Evolutionary conservation across 306 rosid genomes (phyloP).

Genomic region (Quercus agrifolia): DNA sequence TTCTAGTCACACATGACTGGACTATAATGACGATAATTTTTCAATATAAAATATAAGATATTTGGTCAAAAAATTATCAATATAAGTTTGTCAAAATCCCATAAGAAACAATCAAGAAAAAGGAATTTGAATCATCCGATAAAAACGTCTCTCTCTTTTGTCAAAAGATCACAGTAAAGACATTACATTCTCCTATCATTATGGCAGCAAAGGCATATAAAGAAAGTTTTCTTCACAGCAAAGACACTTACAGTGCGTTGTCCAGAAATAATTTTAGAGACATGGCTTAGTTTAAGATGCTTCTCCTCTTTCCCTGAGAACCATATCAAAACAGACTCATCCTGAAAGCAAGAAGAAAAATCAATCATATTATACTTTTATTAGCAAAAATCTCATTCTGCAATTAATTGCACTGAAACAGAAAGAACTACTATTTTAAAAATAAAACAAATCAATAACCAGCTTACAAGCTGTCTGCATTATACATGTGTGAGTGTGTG

Average conservation of each 20-base stretch:
- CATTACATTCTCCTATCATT: conserved; percentile 1
- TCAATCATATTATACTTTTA: conserved; percentile 16
- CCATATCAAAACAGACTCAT: conserved; percentile 95
- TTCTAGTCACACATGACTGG: background rate
- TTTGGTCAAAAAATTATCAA: background rate
- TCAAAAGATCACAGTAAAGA: background rate
- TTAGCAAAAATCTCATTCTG: conserved; percentile 18
- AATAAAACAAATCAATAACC: background rate
- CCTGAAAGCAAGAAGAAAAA: conserved; percentile 58
- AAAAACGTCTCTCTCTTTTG: background rate
- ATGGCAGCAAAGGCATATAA: conserved; percentile 21
- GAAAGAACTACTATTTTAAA: conserved; percentile 15
- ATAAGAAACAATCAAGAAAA: background rate
- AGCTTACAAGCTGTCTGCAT: background rate
- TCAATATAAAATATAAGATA: background rate
- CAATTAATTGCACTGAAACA: conserved; percentile 7
- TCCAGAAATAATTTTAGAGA: conserved; percentile 94
- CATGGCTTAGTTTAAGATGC: conserved; percentile 85
- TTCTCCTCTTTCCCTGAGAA: conserved; percentile 97
- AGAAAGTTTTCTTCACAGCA: conserved; percentile 14
- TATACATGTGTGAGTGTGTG: background rate
- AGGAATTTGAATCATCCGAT: background rate
- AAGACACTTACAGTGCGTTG: conserved; percentile 85
- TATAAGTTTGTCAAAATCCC: conserved; percentile 8
- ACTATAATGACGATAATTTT: background rate